Conservation (phyloP, 352 stramenopile species). For the Phytophthora ramorum region DNA sequence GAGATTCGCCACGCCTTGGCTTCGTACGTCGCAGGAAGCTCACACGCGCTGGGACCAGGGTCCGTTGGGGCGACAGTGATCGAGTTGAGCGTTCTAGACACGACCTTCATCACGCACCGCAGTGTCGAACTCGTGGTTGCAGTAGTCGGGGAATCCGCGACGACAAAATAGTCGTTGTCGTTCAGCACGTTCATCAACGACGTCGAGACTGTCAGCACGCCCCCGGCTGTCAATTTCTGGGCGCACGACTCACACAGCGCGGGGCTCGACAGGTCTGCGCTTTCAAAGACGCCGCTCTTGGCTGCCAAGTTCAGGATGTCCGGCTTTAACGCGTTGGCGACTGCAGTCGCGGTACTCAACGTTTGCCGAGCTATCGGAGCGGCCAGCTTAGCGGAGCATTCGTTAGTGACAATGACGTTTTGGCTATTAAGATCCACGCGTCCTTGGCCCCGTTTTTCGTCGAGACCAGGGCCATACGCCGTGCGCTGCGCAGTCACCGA, state of each 20-base stretch:
- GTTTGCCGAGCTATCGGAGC: conserved; percentile 59
- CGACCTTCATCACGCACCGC: conserved; percentile 62
- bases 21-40: conserved; percentile 56
- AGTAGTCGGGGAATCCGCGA: conserved; percentile 54
- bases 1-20: conserved; percentile 65
- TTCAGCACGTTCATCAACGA: conserved; percentile 31
- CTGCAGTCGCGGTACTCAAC: conserved; percentile 38
- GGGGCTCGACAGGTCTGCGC: conserved; percentile 31
- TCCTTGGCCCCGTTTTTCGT: conserved; percentile 55
- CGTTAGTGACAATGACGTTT: conserved; percentile 42
- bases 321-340: conserved; percentile 33
- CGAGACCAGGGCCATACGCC: conserved; percentile 62
- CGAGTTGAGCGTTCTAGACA: conserved; percentile 4
- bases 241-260: conserved; percentile 62
- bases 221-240: conserved; percentile 51
- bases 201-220: conserved; percentile 51
- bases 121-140: conserved; percentile 12
- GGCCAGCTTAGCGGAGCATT: conserved; percentile 52
- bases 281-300: conserved; percentile 38
- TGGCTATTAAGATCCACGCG: conserved; percentile 46
- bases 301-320: conserved; percentile 58
- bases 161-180: conserved; percentile 59
- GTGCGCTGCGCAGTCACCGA: conserved; percentile 37
- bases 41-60: conserved; percentile 35
- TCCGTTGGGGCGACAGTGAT: conserved; percentile 43